Evolutionary conservation across 2,329 filamentous ascomycete species (phyloP), one percentile per base, ranked within the genome.

Genomic region (Xylariaceae sp.): DNA sequence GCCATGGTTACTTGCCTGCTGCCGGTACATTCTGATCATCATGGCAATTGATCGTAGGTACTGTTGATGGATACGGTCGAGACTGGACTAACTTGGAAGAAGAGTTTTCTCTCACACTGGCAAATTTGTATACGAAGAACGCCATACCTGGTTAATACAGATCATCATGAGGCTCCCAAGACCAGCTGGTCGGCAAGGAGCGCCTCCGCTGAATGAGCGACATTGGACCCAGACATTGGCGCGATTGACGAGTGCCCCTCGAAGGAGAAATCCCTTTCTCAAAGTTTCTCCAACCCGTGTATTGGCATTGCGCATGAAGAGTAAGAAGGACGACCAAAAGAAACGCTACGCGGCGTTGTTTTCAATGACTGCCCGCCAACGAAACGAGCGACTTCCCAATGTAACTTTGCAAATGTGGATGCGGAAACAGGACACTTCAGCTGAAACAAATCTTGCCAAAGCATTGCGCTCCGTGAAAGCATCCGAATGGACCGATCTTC

Each of bases 401-500:
- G 29, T 61, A 19, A 54, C 55, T 13, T 38, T 62, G 4, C 56
- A 61, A 34, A 37, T 38, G 6, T 50, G 51, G 41, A 29, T 63
- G 37, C 46, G 41, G 32, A 51, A 33, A 18, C 47, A 60, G 37
- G 47, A 57, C 19, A 38, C 48, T 30, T 40, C 41, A 4, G 39
- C 41, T 13, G 55, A 62, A n/a, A 34, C 41, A 30, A 19, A 28
- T 3, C 19, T 60, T 3, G 38, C 39, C 9, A 19, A 29, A 3
- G 19, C 38, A 9, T 16, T 61, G 3, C 28, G 33, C 8, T 38
- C 42, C 4, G 52, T 50, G 26, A 51, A 49, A n/a, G 42, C 50
- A 2, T 40, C 28, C 9, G 41, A 56, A 3, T 68, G 64, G 64
- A 51, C 49, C 9, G 45, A 56, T 28, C 52, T 56, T 11, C 45